phyloP scores from a whole-genome alignment of 1,284 basidiomycete genomes.

The Ceratobasidium sp. region DNA sequence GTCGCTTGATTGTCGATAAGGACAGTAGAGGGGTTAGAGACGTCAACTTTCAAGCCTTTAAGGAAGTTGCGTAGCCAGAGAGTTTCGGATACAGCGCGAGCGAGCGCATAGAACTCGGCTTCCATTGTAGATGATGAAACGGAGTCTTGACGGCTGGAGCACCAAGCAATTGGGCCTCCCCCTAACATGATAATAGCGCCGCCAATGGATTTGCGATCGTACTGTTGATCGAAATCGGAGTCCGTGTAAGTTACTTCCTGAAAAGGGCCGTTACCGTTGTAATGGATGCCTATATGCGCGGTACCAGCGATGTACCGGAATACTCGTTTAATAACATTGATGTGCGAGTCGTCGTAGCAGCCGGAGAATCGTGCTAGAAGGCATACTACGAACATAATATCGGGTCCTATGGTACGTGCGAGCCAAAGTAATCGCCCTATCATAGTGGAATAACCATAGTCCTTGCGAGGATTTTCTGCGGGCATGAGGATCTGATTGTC shows the following conservation, averaged over 20 bases:
- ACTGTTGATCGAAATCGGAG: slow-evolving; percentile 16
- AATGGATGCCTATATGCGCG: background rate
- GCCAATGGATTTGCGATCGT: slow-evolving; percentile 7
- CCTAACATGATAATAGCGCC: background rate
- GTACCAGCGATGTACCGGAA: slow-evolving; percentile 15
- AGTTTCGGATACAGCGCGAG: background rate
- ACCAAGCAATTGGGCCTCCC: slow-evolving; percentile 55
- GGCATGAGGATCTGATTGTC: background rate
- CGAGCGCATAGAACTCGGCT: slow-evolving; percentile 38
- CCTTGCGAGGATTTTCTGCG: background rate
- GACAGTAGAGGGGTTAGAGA: slow-evolving; percentile 40
- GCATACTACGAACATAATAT: slow-evolving; percentile 3
- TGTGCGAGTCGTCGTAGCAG: background rate
- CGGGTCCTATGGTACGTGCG: background rate
- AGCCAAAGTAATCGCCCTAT: slow-evolving; percentile 11
- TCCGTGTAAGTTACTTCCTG: slow-evolving; percentile 20
- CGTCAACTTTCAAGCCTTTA: background rate
- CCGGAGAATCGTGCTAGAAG: background rate
- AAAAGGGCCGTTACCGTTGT: slow-evolving; percentile 17
- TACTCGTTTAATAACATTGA: background rate
- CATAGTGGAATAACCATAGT: slow-evolving; percentile 13
- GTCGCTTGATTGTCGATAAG: slow-evolving; percentile 53
- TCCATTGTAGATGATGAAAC: slow-evolving; percentile 41
- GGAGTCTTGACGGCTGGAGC: slow-evolving; percentile 48
- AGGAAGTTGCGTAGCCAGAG: slow-evolving; percentile 33